These are phyloP conservation scores for Exophiala sp. DNA, from an alignment of 2,329 filamentous ascomycete species.

Conservation along the genomic window DNA sequence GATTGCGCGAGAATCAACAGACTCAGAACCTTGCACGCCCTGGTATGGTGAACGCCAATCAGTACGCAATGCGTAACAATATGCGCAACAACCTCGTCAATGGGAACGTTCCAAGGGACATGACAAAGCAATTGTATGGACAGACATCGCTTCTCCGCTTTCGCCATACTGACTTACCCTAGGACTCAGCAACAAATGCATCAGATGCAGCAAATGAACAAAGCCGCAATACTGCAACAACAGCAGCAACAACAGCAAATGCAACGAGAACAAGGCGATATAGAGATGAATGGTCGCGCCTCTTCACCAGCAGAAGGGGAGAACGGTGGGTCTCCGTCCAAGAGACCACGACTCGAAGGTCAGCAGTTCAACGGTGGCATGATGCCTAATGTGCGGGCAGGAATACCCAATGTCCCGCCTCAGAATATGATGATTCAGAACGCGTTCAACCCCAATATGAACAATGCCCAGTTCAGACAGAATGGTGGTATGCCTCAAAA, in stretches of 20 bases:
- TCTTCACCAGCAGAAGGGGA: slow-evolving; percentile 77
- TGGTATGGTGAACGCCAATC: slow-evolving; percentile 51
- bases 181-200: slow-evolving; percentile 29
- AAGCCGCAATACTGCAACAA: slow-evolving; percentile 59
- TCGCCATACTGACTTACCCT: slow-evolving; percentile 3
- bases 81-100: slow-evolving; percentile 26
- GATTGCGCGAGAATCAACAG: slow-evolving; percentile 67
- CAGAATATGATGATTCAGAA: slow-evolving; percentile 46
- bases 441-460: slow-evolving; percentile 67
- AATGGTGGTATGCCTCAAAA: slow-evolving; percentile 51
- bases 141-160: too few species aligned
- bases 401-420: slow-evolving; percentile 52
- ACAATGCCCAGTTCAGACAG: slow-evolving; percentile 54
- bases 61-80: slow-evolving; percentile 58
- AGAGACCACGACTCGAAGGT: slow-evolving; percentile 76
- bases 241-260: slow-evolving; percentile 58
- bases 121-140: slow-evolving; percentile 25
- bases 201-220: slow-evolving; percentile 24
- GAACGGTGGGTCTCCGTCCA: slow-evolving; percentile 86
- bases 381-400: slow-evolving; percentile 68
- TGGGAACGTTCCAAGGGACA: slow-evolving; percentile 21
- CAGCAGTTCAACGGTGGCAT: slow-evolving; percentile 66
- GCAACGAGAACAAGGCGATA: slow-evolving; percentile 84
- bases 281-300: slow-evolving; percentile 77
- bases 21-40: slow-evolving; percentile 65